These are phyloP conservation scores for Lavandula angustifolia DNA, from an alignment of 257 asterid genomes.

Conservation along the genomic window DNA sequence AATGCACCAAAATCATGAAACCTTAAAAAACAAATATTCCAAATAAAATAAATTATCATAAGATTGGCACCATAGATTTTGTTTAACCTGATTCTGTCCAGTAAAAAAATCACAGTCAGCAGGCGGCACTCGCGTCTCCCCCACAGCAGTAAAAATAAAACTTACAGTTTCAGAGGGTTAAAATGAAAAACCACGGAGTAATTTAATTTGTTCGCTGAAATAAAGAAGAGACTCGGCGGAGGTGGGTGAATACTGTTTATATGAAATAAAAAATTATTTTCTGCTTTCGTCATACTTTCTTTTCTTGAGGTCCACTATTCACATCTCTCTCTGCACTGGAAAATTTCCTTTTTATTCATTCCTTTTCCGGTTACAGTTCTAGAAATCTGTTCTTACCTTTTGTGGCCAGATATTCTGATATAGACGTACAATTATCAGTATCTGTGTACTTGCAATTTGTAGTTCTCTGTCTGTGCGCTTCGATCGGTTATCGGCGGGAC, in stretches of 20 bases:
- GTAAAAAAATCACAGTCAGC: too few relatives aligned
- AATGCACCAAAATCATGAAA: too few relatives aligned
- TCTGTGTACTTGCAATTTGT: constrained; percentile 21
- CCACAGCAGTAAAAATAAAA: too few relatives aligned
- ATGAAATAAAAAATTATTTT: not conserved
- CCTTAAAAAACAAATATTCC: too few relatives aligned
- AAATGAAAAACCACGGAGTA: not conserved
- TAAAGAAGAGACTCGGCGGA: not conserved
- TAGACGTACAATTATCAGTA: not conserved
- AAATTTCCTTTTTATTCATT: not conserved
- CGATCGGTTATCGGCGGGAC: not conserved
- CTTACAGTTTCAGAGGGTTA: too few relatives aligned
- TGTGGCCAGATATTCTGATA: constrained; percentile 30
- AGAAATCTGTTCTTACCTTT: constrained; percentile 38
- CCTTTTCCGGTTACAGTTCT: constrained; percentile 34
- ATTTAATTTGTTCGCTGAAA: not conserved
- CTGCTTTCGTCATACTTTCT: constrained; percentile 35
- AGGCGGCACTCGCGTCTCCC: too few relatives aligned
- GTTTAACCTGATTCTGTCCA: too few relatives aligned
- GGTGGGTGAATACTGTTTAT: not conserved
- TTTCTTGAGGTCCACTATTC: constrained; percentile 39
- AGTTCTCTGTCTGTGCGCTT: constrained; percentile 9
- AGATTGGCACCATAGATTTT: too few relatives aligned
- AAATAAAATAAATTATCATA: too few relatives aligned
- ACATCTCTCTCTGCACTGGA: constrained; percentile 38